phyloP scores from a whole-genome alignment of 352 stramenopile species.

The Pilasporangium apinafurcum region DNA sequence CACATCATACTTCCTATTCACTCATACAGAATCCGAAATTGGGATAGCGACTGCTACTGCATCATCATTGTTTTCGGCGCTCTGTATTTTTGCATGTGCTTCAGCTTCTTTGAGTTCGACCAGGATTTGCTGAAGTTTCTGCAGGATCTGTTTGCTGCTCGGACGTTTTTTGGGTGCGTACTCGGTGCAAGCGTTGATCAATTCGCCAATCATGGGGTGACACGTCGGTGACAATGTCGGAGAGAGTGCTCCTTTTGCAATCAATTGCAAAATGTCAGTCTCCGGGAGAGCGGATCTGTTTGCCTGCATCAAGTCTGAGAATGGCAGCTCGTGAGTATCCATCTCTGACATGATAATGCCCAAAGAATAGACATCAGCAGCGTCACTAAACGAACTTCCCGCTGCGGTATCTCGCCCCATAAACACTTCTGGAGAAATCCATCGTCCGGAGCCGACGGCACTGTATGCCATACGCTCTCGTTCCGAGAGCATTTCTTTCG shows the following conservation, averaged over 20 bases:
- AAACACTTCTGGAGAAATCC: constrained; percentile 65
- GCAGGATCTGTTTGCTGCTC: constrained; percentile 3
- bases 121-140: constrained; percentile 6
- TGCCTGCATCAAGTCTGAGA: constrained; percentile 61
- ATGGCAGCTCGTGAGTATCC: constrained; percentile 64
- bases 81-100: no score
- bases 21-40: no score
- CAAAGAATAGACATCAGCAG: constrained; percentile 62
- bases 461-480: constrained; percentile 59
- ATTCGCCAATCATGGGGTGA: constrained; percentile 34
- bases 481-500: constrained; percentile 44
- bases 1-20: no score
- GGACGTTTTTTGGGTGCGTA: constrained; percentile 24
- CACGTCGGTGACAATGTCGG: constrained; percentile 48
- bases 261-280: constrained; percentile 60
- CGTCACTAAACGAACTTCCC: constrained; percentile 19
- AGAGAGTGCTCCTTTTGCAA: constrained; percentile 48
- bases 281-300: constrained; percentile 45
- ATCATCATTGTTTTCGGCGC: no score
- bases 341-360: constrained; percentile 66
- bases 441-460: constrained; percentile 55
- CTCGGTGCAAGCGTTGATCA: constrained; percentile 25
- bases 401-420: constrained; percentile 34
- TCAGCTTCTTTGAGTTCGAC: background rate
- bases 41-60: no score